Evolutionary conservation across 73 alveolate species (phyloP).

Genomic region (Blepharisma stoltei): DNA sequence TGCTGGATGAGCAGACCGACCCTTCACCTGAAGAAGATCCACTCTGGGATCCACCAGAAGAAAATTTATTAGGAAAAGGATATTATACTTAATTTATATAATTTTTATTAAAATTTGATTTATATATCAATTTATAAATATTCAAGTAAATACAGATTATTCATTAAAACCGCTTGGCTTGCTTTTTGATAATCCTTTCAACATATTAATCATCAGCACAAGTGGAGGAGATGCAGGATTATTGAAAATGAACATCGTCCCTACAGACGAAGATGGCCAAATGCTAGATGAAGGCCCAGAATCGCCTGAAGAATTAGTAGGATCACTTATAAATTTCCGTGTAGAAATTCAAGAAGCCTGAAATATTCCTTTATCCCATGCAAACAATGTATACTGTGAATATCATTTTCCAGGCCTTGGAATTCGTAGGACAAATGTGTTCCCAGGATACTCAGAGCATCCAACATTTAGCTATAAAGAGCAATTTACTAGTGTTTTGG

Average conservation of each 20-base stretch:
- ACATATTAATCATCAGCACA: not conserved
- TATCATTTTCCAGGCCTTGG: constrained; percentile 10
- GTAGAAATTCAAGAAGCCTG: constrained; percentile 21
- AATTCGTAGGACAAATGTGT: not conserved
- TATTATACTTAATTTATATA: too few relatives aligned
- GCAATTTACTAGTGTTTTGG: not conserved
- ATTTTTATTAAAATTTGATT: too few relatives aligned
- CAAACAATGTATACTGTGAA: constrained; percentile 26
- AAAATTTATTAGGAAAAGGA: not conserved
- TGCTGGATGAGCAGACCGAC: constrained; percentile 32
- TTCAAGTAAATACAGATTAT: too few relatives aligned
- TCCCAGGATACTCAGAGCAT: not conserved
- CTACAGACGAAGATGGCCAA: constrained; percentile 60
- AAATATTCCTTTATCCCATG: not conserved
- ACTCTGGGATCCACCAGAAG: constrained; percentile 80
- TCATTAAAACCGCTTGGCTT: not conserved
- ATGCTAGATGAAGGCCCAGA: constrained; percentile 36
- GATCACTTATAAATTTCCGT: not conserved
- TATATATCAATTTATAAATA: too few relatives aligned
- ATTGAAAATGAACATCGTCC: constrained; percentile 36
- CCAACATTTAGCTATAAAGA: not conserved
- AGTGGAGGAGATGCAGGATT: constrained; percentile 45
- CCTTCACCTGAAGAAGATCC: constrained; percentile 78
- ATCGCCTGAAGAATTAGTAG: constrained; percentile 48
- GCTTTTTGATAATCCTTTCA: not conserved